Base-by-base conservation (phyloP, 2,329 filamentous ascomycete species). In the Penicillium sp. region DNA sequence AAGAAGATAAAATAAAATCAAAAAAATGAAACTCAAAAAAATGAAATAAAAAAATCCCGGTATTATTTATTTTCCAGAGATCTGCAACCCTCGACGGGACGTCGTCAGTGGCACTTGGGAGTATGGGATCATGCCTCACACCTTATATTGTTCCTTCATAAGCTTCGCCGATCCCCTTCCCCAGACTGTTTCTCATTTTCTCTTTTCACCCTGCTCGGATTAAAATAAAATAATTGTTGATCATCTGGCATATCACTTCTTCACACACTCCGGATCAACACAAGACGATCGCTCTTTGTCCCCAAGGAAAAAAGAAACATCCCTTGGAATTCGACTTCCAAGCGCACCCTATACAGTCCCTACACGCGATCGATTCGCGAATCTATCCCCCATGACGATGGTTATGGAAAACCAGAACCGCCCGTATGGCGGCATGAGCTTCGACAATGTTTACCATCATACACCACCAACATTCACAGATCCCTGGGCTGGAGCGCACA, bases 391-490 rank as follows among this genome's bases (percentile, higher is more conserved):
- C 72, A 95, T 95, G 90, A 93, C 89, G 76, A 95, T 95, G 89
- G 88, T 91, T 72, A 83, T 95, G 77, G 89, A 95, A 76, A 83
- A 84, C 66, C 88, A 90, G 72, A 89, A 92, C 75, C 88, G 84
- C 77, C 82, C 83, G 71, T 88, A 87, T 75, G 88, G 81, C 66
- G 81, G 80, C 69, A 80, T 95, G 76, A 83, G 82, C 72, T 93
- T 92, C 77, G 88, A 92, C 72, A 80, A 83, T 70, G 84, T 90
- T 79, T 83, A 87, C 68, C 79, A 76, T 67, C 79, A 74, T 67
- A 75, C 61, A 35, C 63, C 70, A 34, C 83, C 87, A 57, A 87
- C 93, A 58, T 96, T 96, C 76, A 90, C 87, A 64, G 93, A 96
- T 71, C 90, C 90, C 35, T 96, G 91, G 91, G 77, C 77, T 40